Evolutionary conservation across 2,329 filamentous ascomycete genomes (phyloP).

Genomic region (Aspergillus awamori): DNA sequence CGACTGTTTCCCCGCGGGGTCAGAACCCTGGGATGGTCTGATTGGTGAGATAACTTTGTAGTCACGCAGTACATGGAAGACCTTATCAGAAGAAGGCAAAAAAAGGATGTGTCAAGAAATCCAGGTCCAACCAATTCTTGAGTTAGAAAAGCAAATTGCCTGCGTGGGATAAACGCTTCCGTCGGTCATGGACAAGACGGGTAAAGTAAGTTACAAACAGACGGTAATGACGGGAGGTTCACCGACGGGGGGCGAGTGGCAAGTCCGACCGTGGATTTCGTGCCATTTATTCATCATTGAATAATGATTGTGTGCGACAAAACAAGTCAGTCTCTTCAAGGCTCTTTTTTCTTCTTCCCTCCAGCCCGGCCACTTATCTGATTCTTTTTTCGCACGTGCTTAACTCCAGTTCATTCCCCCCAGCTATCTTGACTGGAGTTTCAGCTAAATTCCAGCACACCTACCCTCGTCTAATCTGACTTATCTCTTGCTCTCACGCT

Average conservation of each 20-base stretch:
- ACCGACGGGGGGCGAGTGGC: conserved; percentile 12
- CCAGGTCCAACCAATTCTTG: not conserved
- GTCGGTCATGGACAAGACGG: conserved; percentile 2
- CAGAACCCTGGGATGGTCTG: not conserved
- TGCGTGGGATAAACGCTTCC: conserved; percentile 7
- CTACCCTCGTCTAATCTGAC: not conserved
- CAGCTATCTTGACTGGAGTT: not conserved
- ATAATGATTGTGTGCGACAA: conserved; percentile 4
- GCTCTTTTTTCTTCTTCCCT: not conserved
- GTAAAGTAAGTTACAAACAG: conserved; percentile 22
- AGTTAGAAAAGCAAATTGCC: not conserved
- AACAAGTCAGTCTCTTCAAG: not conserved
- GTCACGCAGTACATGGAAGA: not conserved
- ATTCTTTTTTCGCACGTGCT: conserved; percentile 11
- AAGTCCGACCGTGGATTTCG: conserved; percentile 2
- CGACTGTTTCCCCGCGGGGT: conserved; percentile 13
- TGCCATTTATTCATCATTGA: conserved; percentile 8
- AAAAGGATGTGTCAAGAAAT: not conserved
- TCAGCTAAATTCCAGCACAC: not conserved
- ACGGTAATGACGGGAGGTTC: conserved; percentile 19
- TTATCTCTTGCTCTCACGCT: not conserved
- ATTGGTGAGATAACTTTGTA: not conserved
- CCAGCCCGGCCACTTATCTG: conserved; percentile 16
- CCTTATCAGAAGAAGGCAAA: not conserved
- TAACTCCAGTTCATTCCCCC: not conserved